phyloP scores from a whole-genome alignment of 2,329 filamentous ascomycete species.

The Cladosporium oxysporum region DNA sequence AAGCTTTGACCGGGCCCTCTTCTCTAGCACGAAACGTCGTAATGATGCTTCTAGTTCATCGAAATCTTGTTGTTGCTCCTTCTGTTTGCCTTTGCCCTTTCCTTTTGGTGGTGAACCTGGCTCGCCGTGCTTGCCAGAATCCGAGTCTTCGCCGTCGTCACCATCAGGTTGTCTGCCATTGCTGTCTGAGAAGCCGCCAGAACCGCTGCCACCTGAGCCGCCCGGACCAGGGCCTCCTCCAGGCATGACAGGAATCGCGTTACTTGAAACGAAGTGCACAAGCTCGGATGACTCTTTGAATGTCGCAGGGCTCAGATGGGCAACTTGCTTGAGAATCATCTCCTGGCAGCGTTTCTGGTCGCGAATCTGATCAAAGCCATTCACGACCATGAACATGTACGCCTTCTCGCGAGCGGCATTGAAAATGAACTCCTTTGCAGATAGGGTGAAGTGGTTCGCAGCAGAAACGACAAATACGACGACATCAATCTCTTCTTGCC shows the following conservation, averaged over 20 bases:
- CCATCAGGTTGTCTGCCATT: slow-evolving; percentile 39
- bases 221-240: slow-evolving; percentile 60
- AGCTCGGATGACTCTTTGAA: slow-evolving; percentile 90
- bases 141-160: slow-evolving; percentile 53
- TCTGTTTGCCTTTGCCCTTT: slow-evolving; percentile 76
- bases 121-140: slow-evolving; percentile 54
- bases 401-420: slow-evolving; percentile 95
- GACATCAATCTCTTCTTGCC: slow-evolving; percentile 97
- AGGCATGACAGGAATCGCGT: slow-evolving; percentile 77
- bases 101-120: slow-evolving; percentile 49
- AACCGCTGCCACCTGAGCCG: slow-evolving; percentile 34
- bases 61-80: slow-evolving; percentile 87
- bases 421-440: slow-evolving; percentile 96
- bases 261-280: slow-evolving; percentile 97
- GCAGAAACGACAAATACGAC: slow-evolving; percentile 98
- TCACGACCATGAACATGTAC: slow-evolving; percentile 98
- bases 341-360: slow-evolving; percentile 90
- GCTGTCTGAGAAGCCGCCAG: slow-evolving; percentile 39
- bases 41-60: slow-evolving; percentile 85
- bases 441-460: slow-evolving; percentile 95
- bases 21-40: slow-evolving; percentile 91
- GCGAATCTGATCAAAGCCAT: slow-evolving; percentile 90
- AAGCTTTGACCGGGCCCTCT: slow-evolving; percentile 90
- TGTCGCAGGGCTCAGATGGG: slow-evolving; percentile 83
- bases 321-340: slow-evolving; percentile 88